Evolutionary conservation across 257 asterid species (phyloP), one percentile per base, ranked within the genome.

Genomic region (Scutellaria galericulata): DNA sequence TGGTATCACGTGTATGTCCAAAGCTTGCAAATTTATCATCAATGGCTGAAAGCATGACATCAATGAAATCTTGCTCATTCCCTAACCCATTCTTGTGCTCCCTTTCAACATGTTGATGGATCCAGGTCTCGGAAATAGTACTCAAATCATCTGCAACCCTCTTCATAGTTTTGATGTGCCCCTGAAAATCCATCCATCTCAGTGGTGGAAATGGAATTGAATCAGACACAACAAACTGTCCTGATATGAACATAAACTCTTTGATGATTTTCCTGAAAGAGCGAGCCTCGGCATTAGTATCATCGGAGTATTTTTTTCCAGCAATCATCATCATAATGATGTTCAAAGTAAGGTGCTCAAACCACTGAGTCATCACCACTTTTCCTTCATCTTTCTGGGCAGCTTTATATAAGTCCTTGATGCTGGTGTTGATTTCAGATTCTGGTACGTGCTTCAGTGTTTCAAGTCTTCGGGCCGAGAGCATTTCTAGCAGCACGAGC

Each of bases 151-250:
- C 63, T 0, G 84, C 46, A 7, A 81, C 47, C 6, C 79, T 42
- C 47, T 81, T 88, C 91, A 86, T 86, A 50, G 63, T 52, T 77
- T 78, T 73, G 1, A 79, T 71, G 27, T 79, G 68, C 5, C 91
- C 89, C 41, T 66, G 79, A 11, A 72, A 67, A 75, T 88, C 95
- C n/a, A 88, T 6, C 85, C 86, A 84, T 5, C 54, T 77, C 61
- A 86, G 35, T 3, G 79, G 70, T 3, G 70, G 73, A 8, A 83
- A 35, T 0, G 90, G 87, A 27, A 87, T 68, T 0, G 75, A 71
- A 42, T 85, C 95, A 0, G 83, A 71, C 7, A 81, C 7, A 0
- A 70, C 79, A 46, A 84, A 80, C 47, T 73, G 54, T 13, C 86
- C 87, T 0, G 82, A 72, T n/a, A 79, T 5, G 42, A 37, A 51